These are phyloP conservation scores for Candida caryicola DNA, from an alignment of 805 yeast species.

Conservation along the genomic window DNA sequence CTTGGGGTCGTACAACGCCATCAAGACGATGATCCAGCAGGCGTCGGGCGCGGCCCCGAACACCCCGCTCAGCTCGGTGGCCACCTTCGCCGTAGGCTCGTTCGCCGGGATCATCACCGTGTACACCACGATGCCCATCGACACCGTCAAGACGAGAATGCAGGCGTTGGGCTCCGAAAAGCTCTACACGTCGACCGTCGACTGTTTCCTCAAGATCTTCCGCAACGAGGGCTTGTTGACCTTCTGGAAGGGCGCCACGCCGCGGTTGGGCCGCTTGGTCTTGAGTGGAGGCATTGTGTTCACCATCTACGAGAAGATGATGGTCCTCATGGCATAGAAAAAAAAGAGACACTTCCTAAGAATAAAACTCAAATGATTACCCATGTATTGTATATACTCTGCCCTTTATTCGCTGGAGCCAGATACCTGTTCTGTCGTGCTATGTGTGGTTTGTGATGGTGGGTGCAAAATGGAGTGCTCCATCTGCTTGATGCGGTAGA, in stretches of 20 bases:
- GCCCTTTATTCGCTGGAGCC: not conserved
- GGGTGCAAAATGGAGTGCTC: conserved; percentile 61
- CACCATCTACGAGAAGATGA: conserved; percentile 90
- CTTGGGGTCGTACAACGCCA: conserved; percentile 86
- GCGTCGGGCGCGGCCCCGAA: conserved; percentile 62
- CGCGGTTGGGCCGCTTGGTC: conserved; percentile 86
- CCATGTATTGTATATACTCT: not conserved
- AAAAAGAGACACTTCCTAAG: too few relatives aligned
- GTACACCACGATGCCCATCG: conserved; percentile 92
- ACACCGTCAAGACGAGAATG: conserved; percentile 95
- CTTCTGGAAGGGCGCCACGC: conserved; percentile 98
- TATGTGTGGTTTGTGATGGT: conserved; percentile 16
- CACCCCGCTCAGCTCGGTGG: conserved; percentile 70
- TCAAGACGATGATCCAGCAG: conserved; percentile 75
- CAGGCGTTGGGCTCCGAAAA: conserved; percentile 81
- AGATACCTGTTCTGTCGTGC: conserved; percentile 6
- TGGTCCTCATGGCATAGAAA: conserved; percentile 54
- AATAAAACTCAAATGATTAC: not conserved
- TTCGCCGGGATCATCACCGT: conserved; percentile 88
- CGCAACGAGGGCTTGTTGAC: conserved; percentile 86
- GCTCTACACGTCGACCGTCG: conserved; percentile 67
- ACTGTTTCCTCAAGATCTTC: conserved; percentile 79
- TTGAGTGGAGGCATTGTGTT: conserved; percentile 97
- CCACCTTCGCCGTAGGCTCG: conserved; percentile 88
- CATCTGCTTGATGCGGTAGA: conserved; percentile 70